These are phyloP conservation scores for Fusarium tanahbumbuense DNA, from an alignment of 2,329 filamentous ascomycete genomes.

Conservation along the genomic window DNA sequence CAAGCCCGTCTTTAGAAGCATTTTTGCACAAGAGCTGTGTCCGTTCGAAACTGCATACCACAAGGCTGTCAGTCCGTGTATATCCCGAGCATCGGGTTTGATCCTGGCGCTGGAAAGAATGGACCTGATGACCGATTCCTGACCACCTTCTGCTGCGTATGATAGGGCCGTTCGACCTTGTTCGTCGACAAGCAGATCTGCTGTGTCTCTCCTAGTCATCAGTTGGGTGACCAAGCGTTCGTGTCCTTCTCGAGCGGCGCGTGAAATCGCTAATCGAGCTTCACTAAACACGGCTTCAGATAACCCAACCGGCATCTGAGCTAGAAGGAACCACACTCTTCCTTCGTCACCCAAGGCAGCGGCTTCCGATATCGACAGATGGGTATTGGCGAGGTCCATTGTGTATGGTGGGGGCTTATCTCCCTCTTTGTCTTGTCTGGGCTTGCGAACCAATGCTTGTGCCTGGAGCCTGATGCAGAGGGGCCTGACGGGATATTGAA, in stretches of 20 bases:
- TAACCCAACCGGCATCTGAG: not conserved
- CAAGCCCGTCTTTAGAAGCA: not conserved
- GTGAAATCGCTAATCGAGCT: not conserved
- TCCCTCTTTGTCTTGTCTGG: rapidly evolving
- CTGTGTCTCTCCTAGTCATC: slow-evolving; percentile 10
- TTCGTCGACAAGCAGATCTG: not conserved
- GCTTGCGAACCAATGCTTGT: rapidly evolving
- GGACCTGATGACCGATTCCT: not conserved
- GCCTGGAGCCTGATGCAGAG: not conserved
- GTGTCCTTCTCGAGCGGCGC: slow-evolving; percentile 10
- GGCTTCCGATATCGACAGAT: not conserved
- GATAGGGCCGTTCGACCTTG: slow-evolving; percentile 1
- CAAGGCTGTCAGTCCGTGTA: rapidly evolving
- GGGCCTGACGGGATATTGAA: not conserved
- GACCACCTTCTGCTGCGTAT: slow-evolving; percentile 2
- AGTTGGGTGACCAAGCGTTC: not conserved
- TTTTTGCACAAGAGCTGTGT: not conserved
- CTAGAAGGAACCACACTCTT: not conserved
- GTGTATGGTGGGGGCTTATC: not conserved
- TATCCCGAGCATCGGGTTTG: not conserved
- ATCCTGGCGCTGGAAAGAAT: not conserved
- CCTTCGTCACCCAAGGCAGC: slow-evolving; percentile 6
- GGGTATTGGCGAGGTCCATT: not conserved
- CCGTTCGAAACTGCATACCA: not conserved
- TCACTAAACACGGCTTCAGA: rapidly evolving